These are phyloP conservation scores for Suillus tomentosus DNA, from an alignment of 768 basidiomycete genomes.

Conservation along the genomic window DNA sequence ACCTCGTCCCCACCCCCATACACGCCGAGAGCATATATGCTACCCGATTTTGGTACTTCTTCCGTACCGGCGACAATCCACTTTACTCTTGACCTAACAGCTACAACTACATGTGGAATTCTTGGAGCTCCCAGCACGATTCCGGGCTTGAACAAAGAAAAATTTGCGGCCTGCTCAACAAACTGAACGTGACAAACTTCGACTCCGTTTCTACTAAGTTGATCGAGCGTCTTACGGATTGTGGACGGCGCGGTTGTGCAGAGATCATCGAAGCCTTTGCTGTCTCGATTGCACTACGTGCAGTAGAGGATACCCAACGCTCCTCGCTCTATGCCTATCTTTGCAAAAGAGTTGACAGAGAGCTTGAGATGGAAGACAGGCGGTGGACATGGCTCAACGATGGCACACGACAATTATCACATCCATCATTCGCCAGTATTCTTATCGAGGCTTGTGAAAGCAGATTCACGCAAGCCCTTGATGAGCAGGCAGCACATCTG, in stretches of 20 bases:
- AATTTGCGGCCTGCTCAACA: slow-evolving; percentile 60
- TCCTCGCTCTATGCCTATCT: slow-evolving; percentile 54
- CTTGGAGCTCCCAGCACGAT: slow-evolving; percentile 30
- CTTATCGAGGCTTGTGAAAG: slow-evolving; percentile 19
- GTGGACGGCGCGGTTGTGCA: slow-evolving; percentile 47
- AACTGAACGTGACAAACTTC: slow-evolving; percentile 54
- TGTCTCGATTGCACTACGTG: slow-evolving; percentile 54
- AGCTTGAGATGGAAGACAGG: slow-evolving; percentile 35
- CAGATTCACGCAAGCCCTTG: slow-evolving; percentile 10
- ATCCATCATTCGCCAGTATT: slow-evolving; percentile 19
- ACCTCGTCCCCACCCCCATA: background rate
- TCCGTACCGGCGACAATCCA: background rate
- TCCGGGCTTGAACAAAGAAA: slow-evolving; percentile 47
- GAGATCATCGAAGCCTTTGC: slow-evolving; percentile 52
- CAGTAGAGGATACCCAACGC: slow-evolving; percentile 52
- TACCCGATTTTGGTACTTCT: background rate
- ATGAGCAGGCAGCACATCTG: slow-evolving; percentile 16
- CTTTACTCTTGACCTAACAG: background rate
- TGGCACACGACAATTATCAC: slow-evolving; percentile 12
- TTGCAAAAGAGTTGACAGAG: slow-evolving; percentile 49
- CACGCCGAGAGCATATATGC: slow-evolving; percentile 2
- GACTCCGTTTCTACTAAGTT: slow-evolving; percentile 52
- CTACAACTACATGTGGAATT: slow-evolving; percentile 19
- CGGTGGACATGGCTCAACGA: slow-evolving; percentile 26
- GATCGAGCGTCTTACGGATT: slow-evolving; percentile 50